Percentiles rank a stretch among this genome's conserved stretches.
Evolutionary conservation across 352 stramenopile genomes (phyloP).

Genomic region (Pythium periplocum): DNA sequence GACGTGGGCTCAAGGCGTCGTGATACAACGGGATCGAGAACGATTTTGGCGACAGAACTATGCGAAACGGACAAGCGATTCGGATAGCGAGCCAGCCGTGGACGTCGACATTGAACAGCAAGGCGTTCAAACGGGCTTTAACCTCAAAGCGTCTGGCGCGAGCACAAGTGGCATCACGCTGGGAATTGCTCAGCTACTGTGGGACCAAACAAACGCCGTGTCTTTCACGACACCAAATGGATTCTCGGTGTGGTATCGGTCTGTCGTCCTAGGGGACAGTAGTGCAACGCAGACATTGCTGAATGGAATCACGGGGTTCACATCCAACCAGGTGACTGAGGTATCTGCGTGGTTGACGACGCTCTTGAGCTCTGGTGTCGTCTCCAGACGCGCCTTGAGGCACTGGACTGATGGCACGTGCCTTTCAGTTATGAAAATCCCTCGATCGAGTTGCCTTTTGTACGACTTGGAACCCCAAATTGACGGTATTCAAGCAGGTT

Average conservation of each 20-base stretch:
- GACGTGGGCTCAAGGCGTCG: slow-evolving; percentile 33
- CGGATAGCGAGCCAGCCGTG: slow-evolving; percentile 45
- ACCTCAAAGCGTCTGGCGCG: slow-evolving; percentile 22
- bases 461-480: slow-evolving; percentile 65
- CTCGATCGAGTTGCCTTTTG: slow-evolving; percentile 23
- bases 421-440: slow-evolving; percentile 34
- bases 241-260: slow-evolving; percentile 41
- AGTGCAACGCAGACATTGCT: slow-evolving; percentile 15
- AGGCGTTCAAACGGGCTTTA: slow-evolving; percentile 52
- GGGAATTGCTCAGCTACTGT: slow-evolving; percentile 30
- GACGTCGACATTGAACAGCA: slow-evolving; percentile 48
- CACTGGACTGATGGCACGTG: slow-evolving; percentile 68
- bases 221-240: slow-evolving; percentile 42
- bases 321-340: slow-evolving; percentile 24
- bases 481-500: slow-evolving; percentile 35
- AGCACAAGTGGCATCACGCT: slow-evolving; percentile 29
- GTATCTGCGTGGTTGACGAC: slow-evolving; percentile 38
- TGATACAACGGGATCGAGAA: slow-evolving; percentile 49
- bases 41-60: slow-evolving; percentile 57
- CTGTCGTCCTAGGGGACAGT: slow-evolving; percentile 5
- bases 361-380: slow-evolving; percentile 36
- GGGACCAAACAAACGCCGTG: slow-evolving; percentile 30
- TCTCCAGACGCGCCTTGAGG: slow-evolving; percentile 40
- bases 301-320: slow-evolving; percentile 22
- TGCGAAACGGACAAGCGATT: slow-evolving; percentile 30